Evolutionary conservation across 31 red algal species (phyloP).

Genomic region (Asparagopsis taxiformis): DNA sequence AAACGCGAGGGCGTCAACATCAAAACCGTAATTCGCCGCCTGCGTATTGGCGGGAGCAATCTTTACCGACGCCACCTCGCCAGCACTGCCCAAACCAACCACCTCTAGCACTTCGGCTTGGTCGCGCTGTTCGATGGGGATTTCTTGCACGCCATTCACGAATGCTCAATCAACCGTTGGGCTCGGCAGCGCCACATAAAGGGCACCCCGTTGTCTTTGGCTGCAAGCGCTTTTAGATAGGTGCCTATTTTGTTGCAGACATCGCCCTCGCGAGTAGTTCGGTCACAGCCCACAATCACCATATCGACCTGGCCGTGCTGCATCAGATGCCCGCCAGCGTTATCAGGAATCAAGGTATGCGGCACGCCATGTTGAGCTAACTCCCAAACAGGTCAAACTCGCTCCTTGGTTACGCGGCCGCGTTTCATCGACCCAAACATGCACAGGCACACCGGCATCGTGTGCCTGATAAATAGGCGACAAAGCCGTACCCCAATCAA

Average conservation of each 20-base stretch:
- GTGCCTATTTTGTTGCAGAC: conserved; percentile 81
- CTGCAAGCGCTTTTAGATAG: conserved; percentile 26
- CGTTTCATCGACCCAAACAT: conserved; percentile 74
- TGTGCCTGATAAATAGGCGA: conserved; percentile 46
- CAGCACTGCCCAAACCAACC: no score
- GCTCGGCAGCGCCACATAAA: conserved; percentile 56
- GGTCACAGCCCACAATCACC: conserved; percentile 58
- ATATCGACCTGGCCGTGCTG: conserved; percentile 43
- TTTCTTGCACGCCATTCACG: conserved; percentile 29
- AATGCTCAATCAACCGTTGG: conserved; percentile 46
- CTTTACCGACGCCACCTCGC: conserved; percentile 5
- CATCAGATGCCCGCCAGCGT: conserved; percentile 56
- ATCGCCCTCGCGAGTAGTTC: conserved; percentile 44
- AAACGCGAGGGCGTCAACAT: conserved; percentile 46
- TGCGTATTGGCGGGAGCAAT: conserved; percentile 28
- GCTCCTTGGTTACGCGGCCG: conserved; percentile 79
- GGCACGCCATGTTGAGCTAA: conserved; percentile 41
- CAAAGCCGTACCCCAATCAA: conserved; percentile 63
- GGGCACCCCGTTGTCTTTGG: conserved; percentile 51
- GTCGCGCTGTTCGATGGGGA: conserved; percentile 53
- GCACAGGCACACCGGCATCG: conserved; percentile 4
- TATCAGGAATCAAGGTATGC: conserved; percentile 45
- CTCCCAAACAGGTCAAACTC: conserved; percentile 66
- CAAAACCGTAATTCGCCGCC: conserved; percentile 73
- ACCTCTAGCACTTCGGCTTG: conserved; percentile 55